Base-by-base conservation (phyloP, 1,284 basidiomycete genomes). In the Boletus mariae region DNA sequence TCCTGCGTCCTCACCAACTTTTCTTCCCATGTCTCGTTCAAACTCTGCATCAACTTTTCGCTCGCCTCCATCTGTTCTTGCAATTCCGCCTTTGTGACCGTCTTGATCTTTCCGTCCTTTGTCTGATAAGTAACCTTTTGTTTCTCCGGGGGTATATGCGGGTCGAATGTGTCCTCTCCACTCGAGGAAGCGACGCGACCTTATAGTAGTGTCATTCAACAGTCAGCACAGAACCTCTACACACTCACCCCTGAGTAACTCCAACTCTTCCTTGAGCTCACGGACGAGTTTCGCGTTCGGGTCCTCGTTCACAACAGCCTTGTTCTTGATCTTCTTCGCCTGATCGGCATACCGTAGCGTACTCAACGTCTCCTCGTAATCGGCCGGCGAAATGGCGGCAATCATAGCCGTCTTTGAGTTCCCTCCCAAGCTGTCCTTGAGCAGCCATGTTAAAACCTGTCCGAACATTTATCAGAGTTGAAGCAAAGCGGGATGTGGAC, bases 251-350 rank as follows among this genome's bases (percentile, higher is more conserved):
- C 89, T 78, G 48, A 92, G 83, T 77, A 89, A 78, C 71, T 97
- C 93, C 45, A 99, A 78, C 73, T 99, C 97, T 75, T 98, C 96
- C 73, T 98, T 98, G 68, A 98, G 87, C 73, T 98, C 96, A 49
- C 96, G 90, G 52, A 98, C 95, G 53, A 98, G 86, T 76, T 94
- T 98, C 67, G 96, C 96, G 66, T 98, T 99, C 17, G 97, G 95
- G 79, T 99, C 96, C 73, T 99, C 96, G 72, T 99, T 99, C 62
- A 99, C 92, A 49, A 98, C 85, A 15, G 96, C 96, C 78, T 98
- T 97, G 73, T 98, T 99, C 85, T 96, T 97, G 77, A 99, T 99
- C 84, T 96, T 97, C 86, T 99, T 99, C 26, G 96, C 95, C 68
- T 92, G 93, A 76, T 98, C 95, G 59, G 96, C 97, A 72, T 99